Conservation (phyloP, 768 basidiomycete species). For the Galerina sulciceps region DNA sequence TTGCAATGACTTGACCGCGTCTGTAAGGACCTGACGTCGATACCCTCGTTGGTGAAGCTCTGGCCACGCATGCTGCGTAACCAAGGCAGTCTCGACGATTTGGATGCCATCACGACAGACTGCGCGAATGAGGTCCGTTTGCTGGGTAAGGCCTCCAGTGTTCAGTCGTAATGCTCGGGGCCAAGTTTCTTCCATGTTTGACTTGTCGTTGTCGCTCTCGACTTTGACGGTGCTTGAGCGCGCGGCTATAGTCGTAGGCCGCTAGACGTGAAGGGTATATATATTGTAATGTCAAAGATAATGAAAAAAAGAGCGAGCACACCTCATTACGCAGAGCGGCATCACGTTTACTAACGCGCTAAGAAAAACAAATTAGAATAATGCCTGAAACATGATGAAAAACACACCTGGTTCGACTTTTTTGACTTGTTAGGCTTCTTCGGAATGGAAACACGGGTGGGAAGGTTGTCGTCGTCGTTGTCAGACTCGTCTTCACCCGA, state of each 20-base stretch:
- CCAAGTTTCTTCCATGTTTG: background rate
- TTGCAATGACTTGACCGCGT: background rate
- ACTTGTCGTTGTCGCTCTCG: background rate
- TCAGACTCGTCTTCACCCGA: no score
- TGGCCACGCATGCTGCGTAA: conserved; percentile 2
- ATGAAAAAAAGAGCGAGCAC: background rate
- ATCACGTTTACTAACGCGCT: no score
- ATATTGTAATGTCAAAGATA: no score
- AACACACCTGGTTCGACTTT: no score
- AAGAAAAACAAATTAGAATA: no score
- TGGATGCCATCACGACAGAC: conserved; percentile 3
- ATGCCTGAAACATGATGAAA: no score
- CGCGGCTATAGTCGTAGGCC: no score
- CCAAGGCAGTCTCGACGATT: background rate
- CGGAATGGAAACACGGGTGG: background rate
- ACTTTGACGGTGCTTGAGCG: background rate
- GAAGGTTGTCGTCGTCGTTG: background rate
- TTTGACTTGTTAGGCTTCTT: background rate
- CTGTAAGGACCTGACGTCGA: background rate
- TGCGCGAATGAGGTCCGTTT: background rate
- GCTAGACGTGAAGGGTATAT: no score
- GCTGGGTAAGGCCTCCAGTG: background rate
- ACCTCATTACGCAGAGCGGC: no score
- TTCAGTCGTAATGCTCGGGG: background rate
- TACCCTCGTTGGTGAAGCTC: background rate